phyloP scores from a whole-genome alignment of 306 rosid species.

The Fragaria nilgerrensis region DNA sequence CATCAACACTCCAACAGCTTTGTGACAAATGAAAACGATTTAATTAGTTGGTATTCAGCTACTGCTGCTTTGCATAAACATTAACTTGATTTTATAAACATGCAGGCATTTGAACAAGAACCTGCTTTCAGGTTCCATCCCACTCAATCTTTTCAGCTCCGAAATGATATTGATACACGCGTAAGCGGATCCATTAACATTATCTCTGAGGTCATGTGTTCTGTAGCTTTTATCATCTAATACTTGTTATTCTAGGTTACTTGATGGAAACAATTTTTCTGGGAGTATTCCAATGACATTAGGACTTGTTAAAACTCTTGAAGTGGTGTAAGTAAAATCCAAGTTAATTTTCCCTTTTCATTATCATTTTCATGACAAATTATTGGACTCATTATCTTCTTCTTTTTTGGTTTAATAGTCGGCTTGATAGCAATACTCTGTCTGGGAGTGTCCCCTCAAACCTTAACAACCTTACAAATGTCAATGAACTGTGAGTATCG shows the following conservation, averaged over 20 bases:
- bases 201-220: not conserved
- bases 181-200: constrained; percentile 44
- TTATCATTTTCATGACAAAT: constrained; percentile 13
- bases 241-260: constrained; percentile 41
- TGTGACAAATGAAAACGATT: not conserved
- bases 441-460: constrained; percentile 64
- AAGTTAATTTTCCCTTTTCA: constrained; percentile 9
- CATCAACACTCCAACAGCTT: not conserved
- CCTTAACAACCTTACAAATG: constrained; percentile 60
- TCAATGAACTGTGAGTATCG: constrained; percentile 72
- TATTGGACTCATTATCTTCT: not conserved
- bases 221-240: constrained; percentile 4
- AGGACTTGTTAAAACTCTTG: constrained; percentile 71
- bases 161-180: constrained; percentile 68
- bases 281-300: constrained; percentile 65
- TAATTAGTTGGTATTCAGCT: not conserved
- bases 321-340: constrained; percentile 74
- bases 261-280: constrained; percentile 57
- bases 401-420: constrained; percentile 43
- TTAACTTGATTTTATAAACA: constrained; percentile 9
- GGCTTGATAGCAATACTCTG: constrained; percentile 71
- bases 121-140: constrained; percentile 73
- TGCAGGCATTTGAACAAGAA: constrained; percentile 92
- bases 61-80: not conserved
- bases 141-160: constrained; percentile 61